A percentile compares a stretch with the other conserved stretches of the same genome.
These are phyloP conservation scores for Trametes polyzona DNA, from an alignment of 1,284 basidiomycete species.

Conservation along the genomic window DNA sequence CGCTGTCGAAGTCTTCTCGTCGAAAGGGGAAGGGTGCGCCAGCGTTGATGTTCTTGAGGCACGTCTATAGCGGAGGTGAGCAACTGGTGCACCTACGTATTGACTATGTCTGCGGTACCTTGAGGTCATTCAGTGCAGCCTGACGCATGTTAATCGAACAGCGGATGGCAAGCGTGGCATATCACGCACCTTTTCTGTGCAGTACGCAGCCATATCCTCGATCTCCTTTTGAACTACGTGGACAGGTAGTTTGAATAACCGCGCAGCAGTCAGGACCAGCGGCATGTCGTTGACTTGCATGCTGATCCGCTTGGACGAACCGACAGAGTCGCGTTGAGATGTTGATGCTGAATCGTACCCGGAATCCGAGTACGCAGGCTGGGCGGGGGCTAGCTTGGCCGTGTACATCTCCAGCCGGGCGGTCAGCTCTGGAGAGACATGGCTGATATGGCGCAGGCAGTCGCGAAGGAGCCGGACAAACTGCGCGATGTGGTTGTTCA, in stretches of 20 bases:
- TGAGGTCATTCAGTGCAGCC: constrained; percentile 85
- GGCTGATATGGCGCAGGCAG: constrained; percentile 70
- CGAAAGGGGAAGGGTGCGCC: constrained; percentile 85
- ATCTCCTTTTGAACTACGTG: constrained; percentile 76
- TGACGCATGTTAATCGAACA: constrained; percentile 37
- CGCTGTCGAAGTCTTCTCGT: constrained; percentile 83
- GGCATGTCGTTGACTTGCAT: constrained; percentile 72
- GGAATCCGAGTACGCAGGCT: constrained; percentile 55
- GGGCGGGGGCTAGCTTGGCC: constrained; percentile 71
- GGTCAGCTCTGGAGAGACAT: constrained; percentile 83
- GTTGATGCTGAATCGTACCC: constrained; percentile 68
- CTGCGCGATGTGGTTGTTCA: constrained; percentile 88
- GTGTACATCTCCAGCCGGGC: constrained; percentile 84
- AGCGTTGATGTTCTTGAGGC: constrained; percentile 89
- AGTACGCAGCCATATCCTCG: constrained; percentile 67
- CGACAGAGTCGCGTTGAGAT: constrained; percentile 57
- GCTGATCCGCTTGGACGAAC: constrained; percentile 46
- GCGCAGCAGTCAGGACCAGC: constrained; percentile 71
- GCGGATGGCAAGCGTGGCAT: background rate
- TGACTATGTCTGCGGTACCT: constrained; percentile 48
- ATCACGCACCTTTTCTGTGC: constrained; percentile 74
- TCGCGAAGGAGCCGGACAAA: constrained; percentile 89
- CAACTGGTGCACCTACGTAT: background rate
- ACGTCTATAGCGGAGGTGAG: constrained; percentile 58
- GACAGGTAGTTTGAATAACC: constrained; percentile 76